Evolutionary conservation across 2,329 filamentous ascomycete genomes (phyloP).

Genomic region (Penicillium digitatum): DNA sequence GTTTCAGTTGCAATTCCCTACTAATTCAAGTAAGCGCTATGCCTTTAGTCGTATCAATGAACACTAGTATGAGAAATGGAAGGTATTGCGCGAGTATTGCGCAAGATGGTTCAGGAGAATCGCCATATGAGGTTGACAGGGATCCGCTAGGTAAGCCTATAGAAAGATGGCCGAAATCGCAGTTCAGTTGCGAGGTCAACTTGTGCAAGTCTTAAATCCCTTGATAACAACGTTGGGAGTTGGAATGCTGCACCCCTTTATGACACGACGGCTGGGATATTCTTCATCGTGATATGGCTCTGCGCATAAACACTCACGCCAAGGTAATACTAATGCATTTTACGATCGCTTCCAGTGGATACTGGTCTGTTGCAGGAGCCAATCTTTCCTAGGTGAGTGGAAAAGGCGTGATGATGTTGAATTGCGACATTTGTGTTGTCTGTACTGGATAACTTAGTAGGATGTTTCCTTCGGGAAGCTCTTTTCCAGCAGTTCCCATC

Average conservation of each 20-base stretch:
- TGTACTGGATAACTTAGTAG: neutral
- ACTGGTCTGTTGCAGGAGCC: neutral
- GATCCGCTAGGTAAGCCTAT: neutral
- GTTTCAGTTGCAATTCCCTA: neutral
- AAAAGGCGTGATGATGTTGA: accelerated
- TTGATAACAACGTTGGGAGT: neutral
- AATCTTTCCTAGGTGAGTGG: neutral
- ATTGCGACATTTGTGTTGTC: neutral
- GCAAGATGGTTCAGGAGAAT: neutral
- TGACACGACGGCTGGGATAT: neutral
- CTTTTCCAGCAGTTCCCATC: too few relatives aligned
- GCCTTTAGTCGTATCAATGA: neutral
- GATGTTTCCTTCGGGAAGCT: neutral
- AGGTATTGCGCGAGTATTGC: neutral
- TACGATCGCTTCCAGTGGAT: accelerated
- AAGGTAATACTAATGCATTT: too few relatives aligned
- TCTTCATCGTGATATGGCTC: neutral
- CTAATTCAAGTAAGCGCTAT: neutral
- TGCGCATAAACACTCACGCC: too few relatives aligned
- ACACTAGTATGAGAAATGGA: neutral
- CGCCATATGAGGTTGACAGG: neutral
- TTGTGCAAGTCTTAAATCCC: too few relatives aligned
- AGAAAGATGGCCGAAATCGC: neutral
- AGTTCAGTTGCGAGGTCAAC: neutral
- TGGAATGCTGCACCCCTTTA: neutral